Conservation (phyloP, 768 basidiomycete species). For the Pulveroboletus frians region DNA sequence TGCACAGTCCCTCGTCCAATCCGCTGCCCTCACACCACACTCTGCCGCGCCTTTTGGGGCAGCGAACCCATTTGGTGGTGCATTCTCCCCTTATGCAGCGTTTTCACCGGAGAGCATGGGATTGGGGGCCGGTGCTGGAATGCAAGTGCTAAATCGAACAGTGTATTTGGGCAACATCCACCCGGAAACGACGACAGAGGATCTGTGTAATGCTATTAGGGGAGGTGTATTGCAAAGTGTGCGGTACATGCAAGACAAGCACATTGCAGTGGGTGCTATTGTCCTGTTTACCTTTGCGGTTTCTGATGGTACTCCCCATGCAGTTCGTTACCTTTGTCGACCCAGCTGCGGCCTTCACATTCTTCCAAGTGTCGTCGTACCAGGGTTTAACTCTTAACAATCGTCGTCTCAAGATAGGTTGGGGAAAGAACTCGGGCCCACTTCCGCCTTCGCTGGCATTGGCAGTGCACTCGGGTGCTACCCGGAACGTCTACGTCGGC, state of each 20-base stretch:
- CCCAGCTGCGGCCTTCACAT: slow-evolving; percentile 85
- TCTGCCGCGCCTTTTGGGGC: slow-evolving; percentile 29
- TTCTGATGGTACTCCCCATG: slow-evolving; percentile 1
- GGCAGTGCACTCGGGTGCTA: slow-evolving; percentile 89
- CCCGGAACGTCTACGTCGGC: slow-evolving; percentile 94
- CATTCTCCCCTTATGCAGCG: slow-evolving; percentile 47
- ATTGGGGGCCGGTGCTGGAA: slow-evolving; percentile 27
- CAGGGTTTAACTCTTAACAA: slow-evolving; percentile 90
- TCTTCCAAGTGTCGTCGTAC: slow-evolving; percentile 88
- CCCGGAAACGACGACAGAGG: slow-evolving; percentile 91
- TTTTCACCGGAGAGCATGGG: slow-evolving; percentile 42
- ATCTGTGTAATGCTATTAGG: slow-evolving; percentile 92
- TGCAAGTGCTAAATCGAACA: slow-evolving; percentile 76
- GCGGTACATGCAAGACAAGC: slow-evolving; percentile 94
- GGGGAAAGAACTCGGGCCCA: slow-evolving; percentile 95
- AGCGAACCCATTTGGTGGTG: slow-evolving; percentile 28
- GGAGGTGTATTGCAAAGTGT: slow-evolving; percentile 97
- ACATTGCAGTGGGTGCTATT: slow-evolving; percentile 72
- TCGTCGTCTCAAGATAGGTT: slow-evolving; percentile 92
- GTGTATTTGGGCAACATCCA: slow-evolving; percentile 96
- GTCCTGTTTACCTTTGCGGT: slow-evolving; percentile 1
- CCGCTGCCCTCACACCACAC: slow-evolving; percentile 36
- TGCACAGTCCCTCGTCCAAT: slow-evolving; percentile 61
- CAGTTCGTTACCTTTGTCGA: slow-evolving; percentile 97
- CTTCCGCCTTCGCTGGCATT: slow-evolving; percentile 78